Base-by-base conservation (phyloP, 148 eudicot genomes). In the Amaranthus cruentus region DNA sequence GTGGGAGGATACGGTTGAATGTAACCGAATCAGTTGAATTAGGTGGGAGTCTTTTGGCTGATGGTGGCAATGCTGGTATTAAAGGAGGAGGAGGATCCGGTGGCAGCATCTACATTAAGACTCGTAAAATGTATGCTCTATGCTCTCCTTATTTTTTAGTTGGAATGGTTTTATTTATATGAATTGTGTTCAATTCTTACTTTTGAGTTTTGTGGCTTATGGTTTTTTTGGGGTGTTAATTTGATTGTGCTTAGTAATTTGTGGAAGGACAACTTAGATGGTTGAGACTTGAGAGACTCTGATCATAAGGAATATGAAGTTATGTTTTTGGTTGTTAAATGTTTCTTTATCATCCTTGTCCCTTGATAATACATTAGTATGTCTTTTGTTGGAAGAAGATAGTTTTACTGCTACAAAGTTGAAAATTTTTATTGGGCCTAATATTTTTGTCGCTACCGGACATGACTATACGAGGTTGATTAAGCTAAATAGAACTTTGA, bases 41-140 rank as follows among this genome's bases (percentile, higher is more conserved):
- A 73, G 12, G 70, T 18, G 98, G 98, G 68, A 71, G 74, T 81
- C 78, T 93, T 54, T 74, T 88, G 54, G 97, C 98, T 18, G 90
- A 89, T 82, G 98, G 98, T 18, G 98, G 98, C 21, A 84, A 84
- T 80, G 87, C 89, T 9, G 90, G 92, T 50, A 62, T 81, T 42
- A 91, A 85, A 79, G 98, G 98, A 3, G 98, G 98, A 66, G 98
- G 98, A 78, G 98, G 98, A 12, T 85, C 97, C 18, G 98, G 97
- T 62, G 98, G 98, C 61, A 93, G 98, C 83, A 81, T 93, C 62
- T 84, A 18, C 75, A 83, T 93, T 80, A 72, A 77, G 82, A 75
- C 97, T 4, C 68, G 53, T 42, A 85, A 86, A 84, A 86, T 91
- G 98, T 93, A 91, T 81, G 83, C 12, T 68, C 28, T 79, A 50